These are phyloP conservation scores for Vaccinium myrtillus DNA, from an alignment of 148 eudicot species.

Conservation along the genomic window DNA sequence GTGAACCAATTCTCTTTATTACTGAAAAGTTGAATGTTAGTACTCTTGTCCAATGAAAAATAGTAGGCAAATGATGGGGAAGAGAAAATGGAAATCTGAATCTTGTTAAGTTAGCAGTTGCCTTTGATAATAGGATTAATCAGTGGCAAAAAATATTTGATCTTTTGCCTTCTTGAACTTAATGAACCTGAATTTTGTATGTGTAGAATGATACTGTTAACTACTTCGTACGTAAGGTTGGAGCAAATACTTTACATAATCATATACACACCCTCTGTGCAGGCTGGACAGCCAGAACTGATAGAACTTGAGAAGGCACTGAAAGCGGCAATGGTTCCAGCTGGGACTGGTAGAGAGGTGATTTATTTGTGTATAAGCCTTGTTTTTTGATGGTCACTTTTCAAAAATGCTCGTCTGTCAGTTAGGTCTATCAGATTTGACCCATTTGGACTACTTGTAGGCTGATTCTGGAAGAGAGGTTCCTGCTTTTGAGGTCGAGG, in stretches of 20 bases:
- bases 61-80: not conserved
- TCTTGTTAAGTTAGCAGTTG: not conserved
- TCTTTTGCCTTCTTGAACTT: not conserved
- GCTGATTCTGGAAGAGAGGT: constrained; percentile 92
- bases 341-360: constrained; percentile 96
- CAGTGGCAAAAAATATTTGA: not conserved
- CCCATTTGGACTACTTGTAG: constrained; percentile 38
- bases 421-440: constrained; percentile 16
- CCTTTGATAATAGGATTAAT: not conserved
- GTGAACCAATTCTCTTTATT: not conserved
- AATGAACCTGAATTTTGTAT: not conserved
- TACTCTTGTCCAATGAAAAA: not conserved
- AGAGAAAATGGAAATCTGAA: not conserved
- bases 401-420: not conserved
- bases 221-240: not conserved
- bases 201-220: not conserved
- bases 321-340: constrained; percentile 71
- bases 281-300: constrained; percentile 90
- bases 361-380: constrained; percentile 12
- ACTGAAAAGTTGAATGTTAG: not conserved
- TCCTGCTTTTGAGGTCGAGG: constrained; percentile 92
- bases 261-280: constrained; percentile 26
- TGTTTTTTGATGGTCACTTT: not conserved
- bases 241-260: not conserved
- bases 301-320: constrained; percentile 79